Evolutionary conservation across 441 rosid genomes (phyloP).

Genomic region (Euphorbia celastroides): DNA sequence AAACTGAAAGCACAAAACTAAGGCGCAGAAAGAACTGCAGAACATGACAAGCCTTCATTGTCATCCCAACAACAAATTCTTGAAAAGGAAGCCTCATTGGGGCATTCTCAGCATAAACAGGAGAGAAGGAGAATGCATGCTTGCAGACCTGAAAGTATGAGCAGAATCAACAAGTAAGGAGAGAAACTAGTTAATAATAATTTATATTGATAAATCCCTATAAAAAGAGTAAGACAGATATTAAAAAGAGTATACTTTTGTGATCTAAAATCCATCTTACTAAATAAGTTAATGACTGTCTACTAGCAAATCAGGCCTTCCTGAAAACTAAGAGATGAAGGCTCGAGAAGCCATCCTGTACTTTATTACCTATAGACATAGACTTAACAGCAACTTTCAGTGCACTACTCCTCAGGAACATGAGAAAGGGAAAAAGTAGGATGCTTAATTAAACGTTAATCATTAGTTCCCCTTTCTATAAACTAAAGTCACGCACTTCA

Average conservation of each 20-base stretch:
- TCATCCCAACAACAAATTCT: conserved; percentile 94
- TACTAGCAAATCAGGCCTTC: not conserved
- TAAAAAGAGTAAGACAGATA: not conserved
- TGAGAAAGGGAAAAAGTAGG: not conserved
- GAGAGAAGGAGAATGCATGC: conserved; percentile 94
- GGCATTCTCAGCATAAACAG: conserved; percentile 94
- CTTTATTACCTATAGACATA: not conserved
- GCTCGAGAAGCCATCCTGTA: not conserved
- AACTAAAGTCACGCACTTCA: conserved; percentile 11
- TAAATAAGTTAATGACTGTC: conserved; percentile 1
- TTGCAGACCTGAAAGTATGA: conserved; percentile 73
- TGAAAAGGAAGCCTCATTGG: conserved; percentile 97
- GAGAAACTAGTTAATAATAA: not conserved
- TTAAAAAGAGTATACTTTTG: not conserved
- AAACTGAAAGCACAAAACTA: conserved; percentile 93
- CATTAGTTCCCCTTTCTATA: not conserved
- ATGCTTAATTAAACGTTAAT: not conserved
- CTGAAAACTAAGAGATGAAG: not conserved
- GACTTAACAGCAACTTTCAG: not conserved
- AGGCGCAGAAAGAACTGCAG: conserved; percentile 90
- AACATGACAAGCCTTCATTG: conserved; percentile 88
- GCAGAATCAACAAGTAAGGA: not conserved
- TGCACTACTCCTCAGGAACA: not conserved
- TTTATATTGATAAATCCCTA: not conserved
- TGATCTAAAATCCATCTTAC: not conserved